phyloP scores from a whole-genome alignment of 257 asterid species.

The Marsdenia floribunda region DNA sequence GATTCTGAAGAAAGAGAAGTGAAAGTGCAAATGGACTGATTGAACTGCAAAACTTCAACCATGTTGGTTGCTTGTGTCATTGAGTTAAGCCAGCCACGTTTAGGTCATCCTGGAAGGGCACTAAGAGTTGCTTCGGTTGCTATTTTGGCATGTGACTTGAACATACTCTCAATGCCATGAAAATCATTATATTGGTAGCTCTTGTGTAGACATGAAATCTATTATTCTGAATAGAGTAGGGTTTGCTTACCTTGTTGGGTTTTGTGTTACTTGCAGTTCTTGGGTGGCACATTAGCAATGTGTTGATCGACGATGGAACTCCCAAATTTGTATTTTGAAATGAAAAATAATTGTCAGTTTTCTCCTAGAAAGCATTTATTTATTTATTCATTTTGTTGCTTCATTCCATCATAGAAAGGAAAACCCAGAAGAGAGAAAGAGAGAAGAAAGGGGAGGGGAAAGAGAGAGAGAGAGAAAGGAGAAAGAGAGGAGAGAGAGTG shows the following conservation, averaged over 20 bases:
- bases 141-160: background rate
- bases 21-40: background rate
- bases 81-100: background rate
- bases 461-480: too few species aligned
- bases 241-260: conserved; percentile 2
- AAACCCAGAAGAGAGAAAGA: too few species aligned
- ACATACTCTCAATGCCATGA: conserved; percentile 9
- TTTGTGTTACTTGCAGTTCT: conserved; percentile 1
- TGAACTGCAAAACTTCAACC: background rate
- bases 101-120: background rate
- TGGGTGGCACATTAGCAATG: conserved; percentile 10
- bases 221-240: background rate
- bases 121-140: conserved; percentile 10
- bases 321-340: conserved; percentile 5
- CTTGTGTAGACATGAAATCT: conserved; percentile 16
- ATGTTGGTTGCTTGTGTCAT: background rate
- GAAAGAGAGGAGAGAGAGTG: too few species aligned
- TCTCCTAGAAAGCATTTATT: background rate
- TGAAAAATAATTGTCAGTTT: background rate
- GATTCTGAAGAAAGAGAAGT: background rate
- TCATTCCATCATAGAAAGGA: background rate
- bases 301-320: background rate
- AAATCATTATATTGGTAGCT: background rate
- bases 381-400: background rate
- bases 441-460: too few species aligned